phyloP scores from a whole-genome alignment of 106 monocot genomes.

The Dendrobium huoshanense region DNA sequence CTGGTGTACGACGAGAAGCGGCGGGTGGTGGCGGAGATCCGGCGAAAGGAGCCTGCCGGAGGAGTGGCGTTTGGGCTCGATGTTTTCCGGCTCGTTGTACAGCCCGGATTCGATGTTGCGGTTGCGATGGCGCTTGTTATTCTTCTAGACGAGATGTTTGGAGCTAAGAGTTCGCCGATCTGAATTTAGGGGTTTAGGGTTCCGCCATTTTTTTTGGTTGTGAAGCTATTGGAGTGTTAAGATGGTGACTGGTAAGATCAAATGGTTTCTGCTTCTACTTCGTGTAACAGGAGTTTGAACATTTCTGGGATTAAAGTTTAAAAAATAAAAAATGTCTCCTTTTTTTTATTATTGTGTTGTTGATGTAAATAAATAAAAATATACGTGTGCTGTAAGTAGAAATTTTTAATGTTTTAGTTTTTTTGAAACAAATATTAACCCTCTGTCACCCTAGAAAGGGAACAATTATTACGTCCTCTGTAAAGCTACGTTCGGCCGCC shows the following conservation, averaged over 20 bases:
- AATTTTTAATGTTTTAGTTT: no score
- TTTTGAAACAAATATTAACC: no score
- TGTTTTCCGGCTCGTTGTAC: conserved; percentile 60
- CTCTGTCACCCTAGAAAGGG: no score
- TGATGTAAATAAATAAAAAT: no score
- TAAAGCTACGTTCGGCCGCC: no score
- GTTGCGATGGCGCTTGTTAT: conserved; percentile 74
- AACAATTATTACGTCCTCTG: no score
- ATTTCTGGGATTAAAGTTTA: background rate
- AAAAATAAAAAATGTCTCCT: background rate
- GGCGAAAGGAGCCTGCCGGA: conserved; percentile 39
- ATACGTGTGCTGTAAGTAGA: no score
- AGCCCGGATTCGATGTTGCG: conserved; percentile 40
- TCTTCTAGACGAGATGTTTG: conserved; percentile 64
- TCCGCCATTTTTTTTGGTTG: background rate
- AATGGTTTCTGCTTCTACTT: no score
- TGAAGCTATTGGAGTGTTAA: no score
- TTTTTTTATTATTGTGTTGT: no score
- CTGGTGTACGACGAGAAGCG: conserved; percentile 27
- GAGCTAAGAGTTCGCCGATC: conserved; percentile 21
- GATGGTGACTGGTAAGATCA: no score
- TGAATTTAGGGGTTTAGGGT: background rate
- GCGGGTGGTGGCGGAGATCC: conserved; percentile 43
- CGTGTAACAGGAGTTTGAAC: background rate
- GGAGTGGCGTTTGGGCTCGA: conserved; percentile 54